phyloP scores from a whole-genome alignment of 495 filamentous ascomycete genomes.

The Penicillium cataractarum region DNA sequence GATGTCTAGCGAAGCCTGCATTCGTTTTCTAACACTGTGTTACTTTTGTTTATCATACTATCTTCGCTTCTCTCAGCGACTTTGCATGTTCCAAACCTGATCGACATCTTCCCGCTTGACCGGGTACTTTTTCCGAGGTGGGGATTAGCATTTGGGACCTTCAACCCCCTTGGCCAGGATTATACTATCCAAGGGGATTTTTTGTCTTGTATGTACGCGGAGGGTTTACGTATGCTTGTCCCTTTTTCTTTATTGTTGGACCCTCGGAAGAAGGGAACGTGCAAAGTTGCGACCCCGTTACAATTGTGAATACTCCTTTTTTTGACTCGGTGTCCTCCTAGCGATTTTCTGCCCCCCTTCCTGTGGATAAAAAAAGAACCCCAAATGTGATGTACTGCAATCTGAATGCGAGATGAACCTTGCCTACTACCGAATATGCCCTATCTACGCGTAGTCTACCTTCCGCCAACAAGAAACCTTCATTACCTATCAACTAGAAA shows the following conservation, averaged over 20 bases:
- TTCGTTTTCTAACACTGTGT: conserved; percentile 18
- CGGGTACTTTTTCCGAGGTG: conserved; percentile 13
- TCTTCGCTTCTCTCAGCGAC: conserved; percentile 26
- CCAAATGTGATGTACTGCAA: conserved; percentile 27
- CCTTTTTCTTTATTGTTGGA: background rate
- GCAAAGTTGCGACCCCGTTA: conserved; percentile 21
- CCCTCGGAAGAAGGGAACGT: conserved; percentile 22
- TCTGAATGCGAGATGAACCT: conserved; percentile 19
- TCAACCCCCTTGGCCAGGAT: background rate
- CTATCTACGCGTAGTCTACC: background rate
- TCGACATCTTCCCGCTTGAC: conserved; percentile 6
- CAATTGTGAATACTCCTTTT: conserved; percentile 45
- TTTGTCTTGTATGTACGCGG: conserved; percentile 29
- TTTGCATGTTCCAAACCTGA: conserved; percentile 28
- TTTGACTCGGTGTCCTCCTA: conserved; percentile 28
- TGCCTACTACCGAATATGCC: background rate
- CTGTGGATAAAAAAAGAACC: conserved; percentile 32
- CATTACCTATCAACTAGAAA: background rate
- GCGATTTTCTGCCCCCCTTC: conserved; percentile 19
- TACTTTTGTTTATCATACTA: conserved; percentile 19
- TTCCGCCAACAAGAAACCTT: too few species aligned
- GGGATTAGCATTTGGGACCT: conserved; percentile 8
- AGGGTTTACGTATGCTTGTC: conserved; percentile 15
- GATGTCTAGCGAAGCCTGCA: conserved; percentile 5
- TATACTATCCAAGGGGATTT: background rate